A percentile compares a stretch with the other conserved stretches of the same genome.
Conservation (phyloP, 1,284 basidiomycete species). For the Austroboletus rostrupii region DNA sequence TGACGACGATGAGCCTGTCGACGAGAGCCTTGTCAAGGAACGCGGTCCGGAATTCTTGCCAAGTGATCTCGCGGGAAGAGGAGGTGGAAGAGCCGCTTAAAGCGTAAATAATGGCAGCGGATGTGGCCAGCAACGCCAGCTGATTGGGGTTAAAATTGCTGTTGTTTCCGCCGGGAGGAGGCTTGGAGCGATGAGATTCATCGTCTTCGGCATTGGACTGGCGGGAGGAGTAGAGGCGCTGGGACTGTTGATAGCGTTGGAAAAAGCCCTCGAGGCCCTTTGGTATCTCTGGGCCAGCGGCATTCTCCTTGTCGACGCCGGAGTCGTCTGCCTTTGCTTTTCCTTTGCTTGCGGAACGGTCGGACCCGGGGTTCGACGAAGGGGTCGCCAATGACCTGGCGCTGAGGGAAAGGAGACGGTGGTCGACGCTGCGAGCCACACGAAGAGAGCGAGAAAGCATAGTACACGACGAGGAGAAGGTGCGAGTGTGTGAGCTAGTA, state of each 20-base stretch:
- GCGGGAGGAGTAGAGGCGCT: slow-evolving; percentile 31
- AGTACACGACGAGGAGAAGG: background rate
- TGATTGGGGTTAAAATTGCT: slow-evolving; percentile 54
- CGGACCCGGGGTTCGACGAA: slow-evolving; percentile 24
- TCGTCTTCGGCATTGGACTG: slow-evolving; percentile 36
- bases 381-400: slow-evolving; percentile 42
- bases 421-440: slow-evolving; percentile 23
- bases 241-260: slow-evolving; percentile 64
- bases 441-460: slow-evolving; percentile 33
- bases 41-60: slow-evolving; percentile 96
- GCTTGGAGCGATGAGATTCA: slow-evolving; percentile 37
- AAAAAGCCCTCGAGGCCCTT: slow-evolving; percentile 77
- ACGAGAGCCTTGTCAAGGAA: slow-evolving; percentile 96
- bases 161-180: slow-evolving; percentile 43
- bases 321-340: slow-evolving; percentile 36
- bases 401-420: slow-evolving; percentile 9
- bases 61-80: slow-evolving; percentile 87
- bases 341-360: slow-evolving; percentile 34
- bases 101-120: slow-evolving; percentile 65
- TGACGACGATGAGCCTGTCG: slow-evolving; percentile 91
- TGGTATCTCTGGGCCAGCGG: slow-evolving; percentile 27
- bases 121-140: slow-evolving; percentile 55
- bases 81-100: slow-evolving; percentile 58
- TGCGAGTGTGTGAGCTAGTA: background rate
- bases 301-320: slow-evolving; percentile 19